Percentiles rank a stretch among this genome's conserved stretches.
Conservation (phyloP, 2,329 filamentous ascomycete genomes). For the Xylaria sp. region DNA sequence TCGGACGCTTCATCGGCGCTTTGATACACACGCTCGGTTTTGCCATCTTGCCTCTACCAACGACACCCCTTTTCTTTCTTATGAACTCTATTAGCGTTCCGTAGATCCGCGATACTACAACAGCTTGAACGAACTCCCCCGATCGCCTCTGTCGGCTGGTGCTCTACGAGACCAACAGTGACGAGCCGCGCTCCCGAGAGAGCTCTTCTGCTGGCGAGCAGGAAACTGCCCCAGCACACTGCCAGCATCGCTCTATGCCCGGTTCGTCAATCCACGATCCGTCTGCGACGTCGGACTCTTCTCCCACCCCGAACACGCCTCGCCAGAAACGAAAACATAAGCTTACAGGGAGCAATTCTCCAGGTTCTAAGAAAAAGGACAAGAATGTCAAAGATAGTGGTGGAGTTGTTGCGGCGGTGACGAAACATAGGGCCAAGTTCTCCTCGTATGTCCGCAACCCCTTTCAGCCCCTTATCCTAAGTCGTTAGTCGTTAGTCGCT, state of each 20-base stretch:
- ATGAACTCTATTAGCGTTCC: neutral
- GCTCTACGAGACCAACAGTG: conserved; percentile 23
- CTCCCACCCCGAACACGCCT: conserved; percentile 44
- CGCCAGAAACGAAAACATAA: conserved; percentile 47
- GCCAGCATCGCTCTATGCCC: conserved; percentile 50
- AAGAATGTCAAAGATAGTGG: conserved; percentile 51
- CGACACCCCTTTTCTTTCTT: conserved; percentile 1
- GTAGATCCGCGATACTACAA: conserved; percentile 21
- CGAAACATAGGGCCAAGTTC: conserved; percentile 51
- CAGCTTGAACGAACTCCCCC: neutral
- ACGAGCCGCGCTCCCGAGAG: conserved; percentile 43
- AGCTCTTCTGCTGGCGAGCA: conserved; percentile 51
- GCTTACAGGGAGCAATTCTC: conserved; percentile 46
- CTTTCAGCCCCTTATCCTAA: conserved; percentile 17
- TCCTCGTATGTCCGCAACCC: conserved; percentile 45
- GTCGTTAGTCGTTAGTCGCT: conserved; percentile 27
- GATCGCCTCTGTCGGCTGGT: conserved; percentile 17
- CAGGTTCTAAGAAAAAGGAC: conserved; percentile 52
- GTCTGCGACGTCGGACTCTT: conserved; percentile 46
- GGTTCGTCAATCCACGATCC: conserved; percentile 50
- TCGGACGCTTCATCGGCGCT: conserved; percentile 23
- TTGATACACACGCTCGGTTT: conserved; percentile 34
- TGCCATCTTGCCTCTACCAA: conserved; percentile 25
- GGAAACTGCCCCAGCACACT: conserved; percentile 49
- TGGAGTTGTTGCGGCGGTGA: conserved; percentile 51